Conservation (phyloP, 768 basidiomycete genomes). For the Phylloporus sp. region DNA sequence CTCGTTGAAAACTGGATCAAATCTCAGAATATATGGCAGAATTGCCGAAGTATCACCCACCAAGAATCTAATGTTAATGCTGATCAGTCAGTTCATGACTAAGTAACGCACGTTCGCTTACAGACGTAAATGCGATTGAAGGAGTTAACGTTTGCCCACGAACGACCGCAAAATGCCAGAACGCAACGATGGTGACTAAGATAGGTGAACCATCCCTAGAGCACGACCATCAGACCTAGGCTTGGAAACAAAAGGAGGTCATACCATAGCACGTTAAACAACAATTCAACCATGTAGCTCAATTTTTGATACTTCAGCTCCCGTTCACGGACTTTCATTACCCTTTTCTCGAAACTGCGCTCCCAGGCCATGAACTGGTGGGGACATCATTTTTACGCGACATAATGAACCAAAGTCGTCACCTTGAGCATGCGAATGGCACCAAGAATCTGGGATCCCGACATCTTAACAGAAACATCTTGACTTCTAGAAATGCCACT, state of each 20-base stretch:
- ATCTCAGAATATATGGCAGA: no score
- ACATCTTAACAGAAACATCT: background rate
- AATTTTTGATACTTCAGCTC: constrained; percentile 82
- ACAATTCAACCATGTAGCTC: constrained; percentile 83
- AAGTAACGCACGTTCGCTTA: constrained; percentile 26
- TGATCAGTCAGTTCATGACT: background rate
- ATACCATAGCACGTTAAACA: constrained; percentile 56
- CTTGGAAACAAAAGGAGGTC: background rate
- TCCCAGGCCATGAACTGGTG: constrained; percentile 92
- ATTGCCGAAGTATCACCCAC: constrained; percentile 23
- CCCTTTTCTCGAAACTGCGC: constrained; percentile 76
- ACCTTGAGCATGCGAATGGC: constrained; percentile 89
- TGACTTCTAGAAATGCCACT: constrained; percentile 3
- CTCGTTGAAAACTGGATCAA: no score
- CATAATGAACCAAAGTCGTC: background rate
- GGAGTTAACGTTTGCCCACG: constrained; percentile 72
- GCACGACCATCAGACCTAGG: background rate
- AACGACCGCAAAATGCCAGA: constrained; percentile 73
- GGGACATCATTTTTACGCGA: background rate
- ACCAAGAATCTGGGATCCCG: constrained; percentile 55
- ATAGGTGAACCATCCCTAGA: constrained; percentile 47
- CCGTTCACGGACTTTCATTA: constrained; percentile 68
- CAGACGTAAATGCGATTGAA: constrained; percentile 78
- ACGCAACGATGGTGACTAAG: constrained; percentile 56
- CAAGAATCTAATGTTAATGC: constrained; percentile 33